phyloP scores from a whole-genome alignment of 1,284 basidiomycete genomes.

The Leccinum angustisporum region DNA sequence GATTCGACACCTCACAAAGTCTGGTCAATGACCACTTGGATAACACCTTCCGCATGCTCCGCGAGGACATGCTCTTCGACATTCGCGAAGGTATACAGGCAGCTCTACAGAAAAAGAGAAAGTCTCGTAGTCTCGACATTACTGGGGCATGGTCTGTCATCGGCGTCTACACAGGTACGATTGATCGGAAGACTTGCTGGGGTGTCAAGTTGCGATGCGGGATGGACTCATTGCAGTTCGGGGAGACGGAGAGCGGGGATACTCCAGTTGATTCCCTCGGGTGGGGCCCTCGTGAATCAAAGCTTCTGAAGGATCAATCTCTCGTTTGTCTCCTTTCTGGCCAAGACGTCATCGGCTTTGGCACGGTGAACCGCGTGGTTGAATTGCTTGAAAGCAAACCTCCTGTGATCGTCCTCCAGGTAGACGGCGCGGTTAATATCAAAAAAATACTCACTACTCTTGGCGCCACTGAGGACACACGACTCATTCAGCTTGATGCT shows the following conservation, averaged over 20 bases:
- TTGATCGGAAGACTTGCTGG: slow-evolving; percentile 44
- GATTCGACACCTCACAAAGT: slow-evolving; percentile 35
- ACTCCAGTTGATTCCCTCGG: slow-evolving; percentile 37
- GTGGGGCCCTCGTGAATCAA: slow-evolving; percentile 38
- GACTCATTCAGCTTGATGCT: slow-evolving; percentile 54
- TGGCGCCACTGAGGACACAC: slow-evolving; percentile 34
- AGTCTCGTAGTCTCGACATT: slow-evolving; percentile 42
- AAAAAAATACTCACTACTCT: slow-evolving; percentile 40
- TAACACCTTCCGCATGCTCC: slow-evolving; percentile 60
- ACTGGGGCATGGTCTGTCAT: slow-evolving; percentile 36
- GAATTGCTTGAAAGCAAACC: slow-evolving; percentile 45
- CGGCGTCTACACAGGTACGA: slow-evolving; percentile 38
- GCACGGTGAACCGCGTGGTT: slow-evolving; percentile 54
- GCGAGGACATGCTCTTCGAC: slow-evolving; percentile 67
- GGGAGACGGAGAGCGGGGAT: slow-evolving; percentile 19
- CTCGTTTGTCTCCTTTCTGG: slow-evolving; percentile 50
- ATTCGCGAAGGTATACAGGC: slow-evolving; percentile 56
- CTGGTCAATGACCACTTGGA: slow-evolving; percentile 52
- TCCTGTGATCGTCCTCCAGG: slow-evolving; percentile 51
- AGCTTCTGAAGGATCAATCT: slow-evolving; percentile 51
- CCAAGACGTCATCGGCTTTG: slow-evolving; percentile 49
- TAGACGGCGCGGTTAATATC: slow-evolving; percentile 43
- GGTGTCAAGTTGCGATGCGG: slow-evolving; percentile 44
- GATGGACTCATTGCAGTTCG: slow-evolving; percentile 42
- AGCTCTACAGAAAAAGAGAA: slow-evolving; percentile 41